These are phyloP conservation scores for Peniophora sp. DNA, from an alignment of 1,284 basidiomycete species.

Conservation along the genomic window DNA sequence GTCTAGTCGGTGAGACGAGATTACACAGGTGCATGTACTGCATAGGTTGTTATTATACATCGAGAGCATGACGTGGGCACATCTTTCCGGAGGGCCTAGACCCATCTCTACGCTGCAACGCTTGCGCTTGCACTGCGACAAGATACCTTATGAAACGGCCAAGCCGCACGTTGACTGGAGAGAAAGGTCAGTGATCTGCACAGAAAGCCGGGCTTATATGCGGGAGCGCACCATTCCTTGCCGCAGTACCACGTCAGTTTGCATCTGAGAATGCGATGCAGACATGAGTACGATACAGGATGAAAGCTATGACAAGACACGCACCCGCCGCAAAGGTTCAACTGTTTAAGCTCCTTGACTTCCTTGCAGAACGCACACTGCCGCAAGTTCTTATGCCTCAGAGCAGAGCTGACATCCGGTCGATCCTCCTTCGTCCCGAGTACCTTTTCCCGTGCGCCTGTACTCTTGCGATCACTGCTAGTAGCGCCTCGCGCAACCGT, in stretches of 20 bases:
- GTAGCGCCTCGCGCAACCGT: conserved; percentile 12
- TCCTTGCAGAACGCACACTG: conserved; percentile 19
- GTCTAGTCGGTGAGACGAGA: too few species aligned
- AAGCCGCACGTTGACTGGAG: neutral
- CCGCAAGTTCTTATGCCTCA: conserved; percentile 13
- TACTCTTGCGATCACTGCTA: conserved; percentile 4
- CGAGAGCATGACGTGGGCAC: too few species aligned
- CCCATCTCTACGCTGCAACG: too few species aligned
- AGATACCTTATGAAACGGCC: neutral
- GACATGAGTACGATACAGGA: neutral
- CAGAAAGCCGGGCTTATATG: neutral
- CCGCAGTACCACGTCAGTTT: conserved; percentile 22
- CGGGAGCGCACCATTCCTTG: conserved; percentile 15
- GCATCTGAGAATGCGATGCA: conserved; percentile 17
- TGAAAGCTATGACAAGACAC: neutral
- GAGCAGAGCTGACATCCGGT: conserved; percentile 13
- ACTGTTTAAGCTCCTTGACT: conserved; percentile 13
- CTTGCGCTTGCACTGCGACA: neutral
- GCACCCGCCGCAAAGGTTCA: conserved; percentile 20
- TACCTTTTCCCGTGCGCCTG: conserved; percentile 14
- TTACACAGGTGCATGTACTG: too few species aligned
- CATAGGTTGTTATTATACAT: too few species aligned
- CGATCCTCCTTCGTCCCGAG: conserved; percentile 18
- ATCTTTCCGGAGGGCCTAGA: too few species aligned
- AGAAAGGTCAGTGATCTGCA: neutral